Conservation (phyloP, 2,329 filamentous ascomycete genomes). For the Calonectria montana region DNA sequence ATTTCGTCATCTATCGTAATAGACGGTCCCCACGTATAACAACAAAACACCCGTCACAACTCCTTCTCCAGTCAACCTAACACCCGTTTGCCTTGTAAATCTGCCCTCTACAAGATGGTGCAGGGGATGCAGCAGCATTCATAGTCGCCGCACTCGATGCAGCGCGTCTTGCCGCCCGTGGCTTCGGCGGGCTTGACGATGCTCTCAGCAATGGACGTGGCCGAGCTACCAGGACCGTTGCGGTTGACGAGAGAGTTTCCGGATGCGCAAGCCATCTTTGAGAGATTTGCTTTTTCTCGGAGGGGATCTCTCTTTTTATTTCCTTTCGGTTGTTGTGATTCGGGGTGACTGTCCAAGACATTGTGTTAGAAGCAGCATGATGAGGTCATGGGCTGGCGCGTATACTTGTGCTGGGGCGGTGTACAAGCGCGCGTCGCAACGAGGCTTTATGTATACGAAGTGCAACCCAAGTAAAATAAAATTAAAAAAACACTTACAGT, state of each 20-base stretch:
- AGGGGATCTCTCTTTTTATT: neutral
- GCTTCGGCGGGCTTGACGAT: constrained; percentile 63
- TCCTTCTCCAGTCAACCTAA: neutral
- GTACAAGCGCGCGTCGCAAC: neutral
- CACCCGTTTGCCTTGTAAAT: constrained; percentile 10
- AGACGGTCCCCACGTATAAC: neutral
- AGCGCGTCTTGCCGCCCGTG: constrained; percentile 49
- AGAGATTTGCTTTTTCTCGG: neutral
- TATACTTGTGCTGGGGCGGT: neutral
- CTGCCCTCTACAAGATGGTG: constrained; percentile 56
- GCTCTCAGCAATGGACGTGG: constrained; percentile 60
- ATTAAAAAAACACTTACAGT: neutral
- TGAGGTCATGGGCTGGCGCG: constrained; percentile 7
- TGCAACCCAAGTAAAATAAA: neutral
- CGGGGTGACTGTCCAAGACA: neutral
- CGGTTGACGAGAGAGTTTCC: constrained; percentile 37
- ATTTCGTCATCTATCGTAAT: neutral
- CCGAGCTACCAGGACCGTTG: constrained; percentile 61
- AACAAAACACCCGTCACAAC: neutral
- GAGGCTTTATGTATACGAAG: too few relatives aligned
- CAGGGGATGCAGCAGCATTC: constrained; percentile 68
- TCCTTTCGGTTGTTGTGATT: neutral
- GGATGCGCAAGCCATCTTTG: constrained; percentile 41
- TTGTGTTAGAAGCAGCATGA: neutral
- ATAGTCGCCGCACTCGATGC: constrained; percentile 45